Percentiles rank a stretch among this genome's conserved stretches.
These are phyloP conservation scores for Elsinoe necatrix DNA, from an alignment of 2,329 filamentous ascomycete genomes.

Conservation along the genomic window DNA sequence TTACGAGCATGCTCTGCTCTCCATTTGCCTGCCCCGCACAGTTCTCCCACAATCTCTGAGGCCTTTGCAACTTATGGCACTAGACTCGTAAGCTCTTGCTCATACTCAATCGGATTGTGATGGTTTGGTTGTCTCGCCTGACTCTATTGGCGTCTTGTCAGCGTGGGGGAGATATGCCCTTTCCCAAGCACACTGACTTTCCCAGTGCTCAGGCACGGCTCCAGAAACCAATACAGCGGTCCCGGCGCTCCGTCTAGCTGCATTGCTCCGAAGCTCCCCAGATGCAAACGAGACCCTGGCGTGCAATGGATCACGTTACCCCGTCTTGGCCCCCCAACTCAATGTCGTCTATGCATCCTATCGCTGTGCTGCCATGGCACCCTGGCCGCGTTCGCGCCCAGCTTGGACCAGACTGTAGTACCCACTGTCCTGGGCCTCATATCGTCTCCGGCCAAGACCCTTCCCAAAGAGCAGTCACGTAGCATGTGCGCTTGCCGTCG, in stretches of 20 bases:
- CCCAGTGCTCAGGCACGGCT: background rate
- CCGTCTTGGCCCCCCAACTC: conserved; percentile 11
- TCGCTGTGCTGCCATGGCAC: conserved; percentile 3
- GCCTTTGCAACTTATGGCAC: background rate
- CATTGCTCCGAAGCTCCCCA: conserved; percentile 8
- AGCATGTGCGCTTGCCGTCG: background rate
- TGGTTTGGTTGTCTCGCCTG: background rate
- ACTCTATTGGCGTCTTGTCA: background rate
- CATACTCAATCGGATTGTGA: too few species aligned
- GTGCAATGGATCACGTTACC: background rate
- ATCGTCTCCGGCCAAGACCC: background rate
- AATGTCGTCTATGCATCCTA: conserved; percentile 5
- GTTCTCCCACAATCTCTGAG: background rate
- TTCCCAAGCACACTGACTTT: background rate
- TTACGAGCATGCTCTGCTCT: background rate
- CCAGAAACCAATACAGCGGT: conserved; percentile 5
- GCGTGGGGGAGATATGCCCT: background rate
- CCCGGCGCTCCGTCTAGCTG: conserved; percentile 1
- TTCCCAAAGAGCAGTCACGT: too few species aligned
- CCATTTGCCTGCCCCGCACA: conserved; percentile 10
- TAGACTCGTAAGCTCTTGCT: too few species aligned
- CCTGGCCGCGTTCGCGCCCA: background rate
- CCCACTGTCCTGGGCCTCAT: background rate
- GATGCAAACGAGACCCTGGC: conserved; percentile 11
- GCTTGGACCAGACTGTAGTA: background rate